Conservation (phyloP, 805 yeast genomes). For the Yarrowia phangngaensis region DNA sequence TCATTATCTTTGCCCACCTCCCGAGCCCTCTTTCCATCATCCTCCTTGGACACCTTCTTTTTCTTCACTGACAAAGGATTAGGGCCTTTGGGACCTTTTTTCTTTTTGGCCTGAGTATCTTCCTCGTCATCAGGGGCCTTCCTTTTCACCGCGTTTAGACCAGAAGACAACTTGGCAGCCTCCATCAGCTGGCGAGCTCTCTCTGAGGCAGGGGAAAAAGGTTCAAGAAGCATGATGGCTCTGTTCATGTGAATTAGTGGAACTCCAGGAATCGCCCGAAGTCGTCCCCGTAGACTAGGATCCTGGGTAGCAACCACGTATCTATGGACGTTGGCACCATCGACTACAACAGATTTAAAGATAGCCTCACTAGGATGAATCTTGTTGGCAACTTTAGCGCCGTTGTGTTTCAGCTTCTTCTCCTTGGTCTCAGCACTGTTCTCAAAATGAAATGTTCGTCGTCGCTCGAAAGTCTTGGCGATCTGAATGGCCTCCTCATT, state of each 20-base stretch:
- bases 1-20: constrained; percentile 5
- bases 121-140: constrained; percentile 34
- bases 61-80: constrained; percentile 88
- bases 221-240: constrained; percentile 95
- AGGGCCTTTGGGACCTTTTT: constrained; percentile 68
- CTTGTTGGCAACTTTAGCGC: constrained; percentile 3
- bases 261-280: constrained; percentile 80
- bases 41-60: constrained; percentile 44
- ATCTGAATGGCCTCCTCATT: constrained; percentile 72
- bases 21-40: constrained; percentile 10
- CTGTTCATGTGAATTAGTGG: constrained; percentile 85
- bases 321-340: constrained; percentile 71
- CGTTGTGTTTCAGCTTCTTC: constrained; percentile 17
- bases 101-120: constrained; percentile 31
- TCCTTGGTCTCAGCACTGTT: constrained; percentile 14
- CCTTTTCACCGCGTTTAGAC: constrained; percentile 55
- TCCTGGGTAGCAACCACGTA: constrained; percentile 86
- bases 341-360: constrained; percentile 15
- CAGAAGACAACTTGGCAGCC: constrained; percentile 62
- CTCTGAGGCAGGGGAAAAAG: constrained; percentile 69
- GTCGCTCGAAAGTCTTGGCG: constrained; percentile 82
- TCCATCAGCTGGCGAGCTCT: constrained; percentile 53
- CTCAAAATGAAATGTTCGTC: constrained; percentile 79
- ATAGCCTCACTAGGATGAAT: constrained; percentile 25
- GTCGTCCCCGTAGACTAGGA: constrained; percentile 57